Evolutionary conservation across 805 yeast species (phyloP), one percentile per base, ranked within the genome.

Genomic region (Ogataea paradorogensis): DNA sequence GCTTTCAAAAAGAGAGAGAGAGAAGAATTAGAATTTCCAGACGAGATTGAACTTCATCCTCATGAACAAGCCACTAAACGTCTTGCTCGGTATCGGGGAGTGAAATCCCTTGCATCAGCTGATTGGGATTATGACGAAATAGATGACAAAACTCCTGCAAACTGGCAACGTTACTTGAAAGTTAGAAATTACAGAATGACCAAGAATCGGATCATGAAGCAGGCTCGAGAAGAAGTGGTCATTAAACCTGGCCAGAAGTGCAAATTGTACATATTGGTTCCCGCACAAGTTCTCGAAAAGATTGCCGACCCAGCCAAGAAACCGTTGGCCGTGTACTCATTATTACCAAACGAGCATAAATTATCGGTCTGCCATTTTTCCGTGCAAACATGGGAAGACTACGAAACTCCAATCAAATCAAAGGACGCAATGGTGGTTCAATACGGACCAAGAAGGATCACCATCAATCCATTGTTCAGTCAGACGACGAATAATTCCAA

Each of bases 1-100:
- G 75, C 73, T 53, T 89, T 72, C 66, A 77, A 93, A 51, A 71
- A 70, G 27, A 62, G 77, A 46, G 96, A 80, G 50, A 75, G 76
- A 44, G 97, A 90, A 40, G 97, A 88, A 59, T 73, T 78, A 25
- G 96, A 90, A 53, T 93, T 89, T 70, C 98, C 98, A 0, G 99
- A 93, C 64, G 99, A 93, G 65, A 66, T 91, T 40, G 98, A 93
- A 61, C 66, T 93, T 30, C 74, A 72, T 32, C 97, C 97, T 22
- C 58, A 63, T 5, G 90, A 76, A 48, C 73, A 84, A 5, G 98
- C 86, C 8, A 75, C 74, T 52, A 88, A 89, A 47, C 74, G 87
- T 48, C 70, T 93, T 42, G 64, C 71, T 22, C 76, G 89, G 46
- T 91, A 88, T 63, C 76, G 97, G 62, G 98, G 98, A 44, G 74